Evolutionary conservation across 306 rosid species (phyloP), one percentile per base, ranked within the genome.

Genomic region (Delonix regia): DNA sequence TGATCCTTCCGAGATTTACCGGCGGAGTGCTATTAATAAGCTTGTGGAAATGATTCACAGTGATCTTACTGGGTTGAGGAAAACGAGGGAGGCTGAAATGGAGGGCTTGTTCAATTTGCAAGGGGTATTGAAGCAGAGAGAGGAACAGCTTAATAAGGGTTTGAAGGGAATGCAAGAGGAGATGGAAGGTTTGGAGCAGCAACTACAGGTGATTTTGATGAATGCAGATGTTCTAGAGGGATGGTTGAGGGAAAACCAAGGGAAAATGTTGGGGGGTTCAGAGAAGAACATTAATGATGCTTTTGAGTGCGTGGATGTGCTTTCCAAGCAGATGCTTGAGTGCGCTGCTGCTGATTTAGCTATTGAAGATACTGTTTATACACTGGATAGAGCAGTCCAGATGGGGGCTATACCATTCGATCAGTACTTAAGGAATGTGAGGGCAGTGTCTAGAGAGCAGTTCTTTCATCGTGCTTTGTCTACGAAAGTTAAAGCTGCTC

Each of bases 171-270:
- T 94, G 98, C 82, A 74, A 77, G 94, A 81, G 25, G 98, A 92
- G 86, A 92, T 75, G 86, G 98, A 92, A 79, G 90, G 83, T 7
- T 73, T 94, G 84, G 98, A 94, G 89, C 97, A 88, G 88, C 93
- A 90, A 38, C 22, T 94, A 77, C 98, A 94, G 90, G 86, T 89
- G 85, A 89, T 92, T 56, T 73, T 94, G 90, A 92, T 90, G 94
- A 91, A 94, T 48, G 48, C 84, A 2, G 98, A 92, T 69, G 86
- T 92, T 61, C 33, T 92, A 28, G 94, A 94, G 25, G 87, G 69
- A 9, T 94, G 98, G 98, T 49, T 89, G 83, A 87, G 87, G 68
- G 97, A 92, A 22, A 94, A 90, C 16, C 87, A 89, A 53, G 91
- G 89, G 75, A 92, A 86, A 83, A 67, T 73, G 41, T 5, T 73